Conservation (phyloP, 768 basidiomycete genomes). For the Macrolepiota albuminosa region DNA sequence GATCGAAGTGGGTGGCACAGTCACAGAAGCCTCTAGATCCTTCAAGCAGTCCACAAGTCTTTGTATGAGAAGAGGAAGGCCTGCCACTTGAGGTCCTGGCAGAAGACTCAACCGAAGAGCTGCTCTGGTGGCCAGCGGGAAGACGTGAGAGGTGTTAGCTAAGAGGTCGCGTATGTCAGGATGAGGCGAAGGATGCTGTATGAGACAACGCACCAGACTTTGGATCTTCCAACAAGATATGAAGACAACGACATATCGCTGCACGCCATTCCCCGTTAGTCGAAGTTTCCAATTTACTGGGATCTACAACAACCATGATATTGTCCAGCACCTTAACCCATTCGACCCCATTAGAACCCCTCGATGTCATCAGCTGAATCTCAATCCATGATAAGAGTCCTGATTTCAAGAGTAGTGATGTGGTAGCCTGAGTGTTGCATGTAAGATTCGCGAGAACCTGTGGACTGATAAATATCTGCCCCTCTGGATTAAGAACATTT, state of each 20-base stretch:
- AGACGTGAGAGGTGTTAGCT: slow-evolving; percentile 10
- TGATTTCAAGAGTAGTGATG: slow-evolving; percentile 67
- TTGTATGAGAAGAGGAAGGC: slow-evolving; percentile 28
- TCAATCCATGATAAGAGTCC: slow-evolving; percentile 80
- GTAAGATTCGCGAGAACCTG: slow-evolving; percentile 77
- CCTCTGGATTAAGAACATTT: not conserved
- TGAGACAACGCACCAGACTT: slow-evolving; percentile 20
- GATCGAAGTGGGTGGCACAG: slow-evolving; percentile 8
- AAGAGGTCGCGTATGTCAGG: not conserved
- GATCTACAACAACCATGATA: slow-evolving; percentile 46
- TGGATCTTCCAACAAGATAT: slow-evolving; percentile 29
- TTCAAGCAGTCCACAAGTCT: slow-evolving; percentile 23
- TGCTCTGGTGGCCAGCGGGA: slow-evolving; percentile 24
- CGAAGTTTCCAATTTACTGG: slow-evolving; percentile 44
- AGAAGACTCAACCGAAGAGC: slow-evolving; percentile 34
- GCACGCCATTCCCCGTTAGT: slow-evolving; percentile 59
- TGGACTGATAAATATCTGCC: not conserved
- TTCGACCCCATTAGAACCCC: slow-evolving; percentile 39
- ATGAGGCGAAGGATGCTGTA: not conserved
- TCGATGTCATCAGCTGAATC: slow-evolving; percentile 48
- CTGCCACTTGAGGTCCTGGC: slow-evolving; percentile 17
- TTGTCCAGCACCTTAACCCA: slow-evolving; percentile 70
- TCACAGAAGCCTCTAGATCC: slow-evolving; percentile 21
- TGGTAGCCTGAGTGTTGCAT: slow-evolving; percentile 61
- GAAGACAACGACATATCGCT: slow-evolving; percentile 50